Evolutionary conservation across 345 rosid genomes (phyloP).

Genomic region (Ceriops tagal): DNA sequence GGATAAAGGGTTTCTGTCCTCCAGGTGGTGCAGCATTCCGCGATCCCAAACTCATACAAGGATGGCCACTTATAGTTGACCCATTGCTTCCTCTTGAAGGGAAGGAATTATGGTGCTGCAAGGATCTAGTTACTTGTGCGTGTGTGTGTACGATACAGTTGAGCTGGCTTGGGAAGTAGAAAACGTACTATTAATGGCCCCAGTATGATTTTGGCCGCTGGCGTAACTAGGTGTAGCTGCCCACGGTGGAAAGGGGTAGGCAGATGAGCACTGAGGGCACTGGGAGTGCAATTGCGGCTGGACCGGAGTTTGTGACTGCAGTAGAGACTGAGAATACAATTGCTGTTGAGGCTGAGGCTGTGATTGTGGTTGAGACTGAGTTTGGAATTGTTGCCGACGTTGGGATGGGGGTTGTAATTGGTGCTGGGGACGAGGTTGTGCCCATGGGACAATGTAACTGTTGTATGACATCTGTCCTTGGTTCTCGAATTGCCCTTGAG

Average conservation of each 20-base stretch:
- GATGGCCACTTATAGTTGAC: conserved; percentile 20
- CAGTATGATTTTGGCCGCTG: conserved; percentile 23
- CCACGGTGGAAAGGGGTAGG: conserved; percentile 81
- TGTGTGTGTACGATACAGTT: conserved; percentile 30
- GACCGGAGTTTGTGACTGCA: neutral
- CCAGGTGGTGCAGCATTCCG: conserved; percentile 25
- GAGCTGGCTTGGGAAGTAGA: conserved; percentile 31
- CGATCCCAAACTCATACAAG: conserved; percentile 22
- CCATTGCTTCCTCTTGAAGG: conserved; percentile 40
- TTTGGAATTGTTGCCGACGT: conserved; percentile 19
- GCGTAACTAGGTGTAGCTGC: conserved; percentile 44
- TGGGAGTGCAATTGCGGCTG: conserved; percentile 10
- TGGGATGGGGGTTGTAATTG: conserved; percentile 10
- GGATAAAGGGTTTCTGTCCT: conserved; percentile 68
- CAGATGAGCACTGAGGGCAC: conserved; percentile 33
- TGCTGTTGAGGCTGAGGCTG: conserved; percentile 2
- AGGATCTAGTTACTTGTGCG: conserved; percentile 40
- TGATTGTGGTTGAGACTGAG: conserved; percentile 1
- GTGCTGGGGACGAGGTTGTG: conserved; percentile 40
- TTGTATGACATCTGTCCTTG: conserved; percentile 41
- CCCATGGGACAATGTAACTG: conserved; percentile 87
- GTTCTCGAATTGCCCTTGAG: conserved; percentile 33
- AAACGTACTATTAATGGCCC: conserved; percentile 19
- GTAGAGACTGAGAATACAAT: conserved; percentile 5
- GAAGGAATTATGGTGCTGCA: conserved; percentile 47